Evolutionary conservation across 768 basidiomycete species (phyloP), one percentile per base, ranked within the genome.

Genomic region (Porpolomopsis calyptriformis): DNA sequence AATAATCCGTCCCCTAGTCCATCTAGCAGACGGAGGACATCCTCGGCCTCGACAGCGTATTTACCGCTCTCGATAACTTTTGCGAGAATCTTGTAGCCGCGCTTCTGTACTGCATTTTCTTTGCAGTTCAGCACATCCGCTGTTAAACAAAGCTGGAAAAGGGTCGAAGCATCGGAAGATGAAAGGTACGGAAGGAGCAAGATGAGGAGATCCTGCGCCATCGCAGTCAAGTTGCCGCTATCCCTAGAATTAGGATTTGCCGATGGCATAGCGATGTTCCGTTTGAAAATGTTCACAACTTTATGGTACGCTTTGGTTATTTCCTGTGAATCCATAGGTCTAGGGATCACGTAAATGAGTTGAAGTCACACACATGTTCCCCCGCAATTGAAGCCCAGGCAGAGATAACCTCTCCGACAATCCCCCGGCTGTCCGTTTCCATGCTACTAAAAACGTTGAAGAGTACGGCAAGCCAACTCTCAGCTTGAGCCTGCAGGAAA

Each of bases 391-490:
- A 74, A 27, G 84, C 72, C 89, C 93, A 99, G n/a, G 74, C 72
- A 11, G 72, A 77, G 55, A 98, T 86, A 36, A 89, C 89, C 45
- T 92, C 90, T 16, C 92, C 89, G 12, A 97, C 80, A 65, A 80
- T 71, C 6, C 80, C 78, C 43, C 85, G 70, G 25, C 64, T 70
- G 51, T 96, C 91, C 41, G 78, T 72, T n/a, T 74, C 77, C 25
- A 86, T 78, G 49, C 76, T 88, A 47, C 85, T 77, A 64, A 94
- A 98, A n/a, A 99, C 83, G 59, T 99, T 99, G 71, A 98, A 92
- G 37, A 96, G 70, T 4, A 98, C 91, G 1, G 90, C 82, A 26
- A 98, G 76, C 85, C 96, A 93, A 57, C 90, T 96, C 60, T 91
- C 86, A 0, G 76, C 82, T 58, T 97, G 85, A 0, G 71, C 72